phyloP scores from a whole-genome alignment of 768 basidiomycete genomes.

The Cystobasidium ongulense region DNA sequence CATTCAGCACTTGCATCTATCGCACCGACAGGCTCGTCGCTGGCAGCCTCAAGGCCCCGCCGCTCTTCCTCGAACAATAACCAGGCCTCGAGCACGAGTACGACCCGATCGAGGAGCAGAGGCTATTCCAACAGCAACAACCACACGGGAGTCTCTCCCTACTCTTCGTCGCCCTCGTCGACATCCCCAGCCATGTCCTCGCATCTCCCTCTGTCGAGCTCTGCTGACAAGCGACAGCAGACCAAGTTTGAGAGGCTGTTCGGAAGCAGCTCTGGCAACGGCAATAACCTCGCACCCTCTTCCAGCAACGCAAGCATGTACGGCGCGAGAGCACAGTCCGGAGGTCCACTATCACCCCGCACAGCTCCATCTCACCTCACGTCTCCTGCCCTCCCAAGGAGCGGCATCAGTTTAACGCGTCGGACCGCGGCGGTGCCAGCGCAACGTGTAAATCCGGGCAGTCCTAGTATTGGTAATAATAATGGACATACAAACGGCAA shows the following conservation, averaged over 20 bases:
- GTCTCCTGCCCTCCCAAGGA: not conserved
- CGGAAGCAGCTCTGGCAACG: not conserved
- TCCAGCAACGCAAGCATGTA: not conserved
- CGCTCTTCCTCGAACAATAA: not conserved
- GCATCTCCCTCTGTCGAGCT: not conserved
- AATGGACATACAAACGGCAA: no score
- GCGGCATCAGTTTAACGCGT: not conserved
- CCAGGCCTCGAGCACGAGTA: no score
- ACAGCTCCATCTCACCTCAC: not conserved
- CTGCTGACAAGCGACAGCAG: not conserved
- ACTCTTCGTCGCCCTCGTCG: not conserved
- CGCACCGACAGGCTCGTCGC: not conserved
- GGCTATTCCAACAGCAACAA: not conserved
- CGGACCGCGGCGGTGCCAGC: not conserved
- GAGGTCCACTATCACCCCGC: not conserved
- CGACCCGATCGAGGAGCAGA: not conserved
- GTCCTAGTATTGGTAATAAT: not conserved
- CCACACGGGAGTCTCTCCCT: not conserved
- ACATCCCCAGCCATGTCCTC: not conserved
- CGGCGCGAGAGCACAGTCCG: not conserved
- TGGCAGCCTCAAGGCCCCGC: constrained; percentile 14
- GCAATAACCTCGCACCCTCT: not conserved
- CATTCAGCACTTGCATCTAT: not conserved
- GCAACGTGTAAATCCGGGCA: not conserved
- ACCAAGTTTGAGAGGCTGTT: constrained; percentile 11